These are phyloP conservation scores for Mortierella sp. DNA, from an alignment of 371 early-diverging fungal genomes.

Conservation along the genomic window DNA sequence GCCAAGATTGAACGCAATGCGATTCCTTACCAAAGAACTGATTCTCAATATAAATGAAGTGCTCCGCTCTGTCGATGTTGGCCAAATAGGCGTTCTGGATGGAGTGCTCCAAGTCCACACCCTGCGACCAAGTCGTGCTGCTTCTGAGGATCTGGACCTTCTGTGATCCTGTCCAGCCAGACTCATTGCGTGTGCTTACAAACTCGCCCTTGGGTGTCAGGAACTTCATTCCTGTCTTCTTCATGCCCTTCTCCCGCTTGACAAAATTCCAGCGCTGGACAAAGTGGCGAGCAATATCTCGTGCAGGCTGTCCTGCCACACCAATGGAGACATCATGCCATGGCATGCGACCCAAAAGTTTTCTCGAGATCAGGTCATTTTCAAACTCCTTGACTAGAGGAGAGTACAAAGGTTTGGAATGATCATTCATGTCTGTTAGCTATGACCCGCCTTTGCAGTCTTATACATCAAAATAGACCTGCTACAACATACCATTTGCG, in stretches of 20 bases:
- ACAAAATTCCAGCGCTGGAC: conserved; percentile 94
- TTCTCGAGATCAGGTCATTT: conserved; percentile 36
- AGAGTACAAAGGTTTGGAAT: no score
- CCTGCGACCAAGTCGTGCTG: conserved; percentile 75
- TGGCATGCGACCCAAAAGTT: conserved; percentile 82
- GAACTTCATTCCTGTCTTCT: conserved; percentile 71
- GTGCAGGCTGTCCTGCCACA: conserved; percentile 68
- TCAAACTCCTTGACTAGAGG: conserved; percentile 53
- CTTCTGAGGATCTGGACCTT: conserved; percentile 78
- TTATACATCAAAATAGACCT: no score
- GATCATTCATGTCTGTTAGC: no score
- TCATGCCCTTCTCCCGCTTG: conserved; percentile 75
- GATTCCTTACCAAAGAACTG: conserved; percentile 90
- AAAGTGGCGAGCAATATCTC: conserved; percentile 90
- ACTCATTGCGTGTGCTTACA: conserved; percentile 74
- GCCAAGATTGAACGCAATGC: no score
- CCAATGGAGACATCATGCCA: conserved; percentile 93
- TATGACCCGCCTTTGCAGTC: no score
- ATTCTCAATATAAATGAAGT: conserved; percentile 96
- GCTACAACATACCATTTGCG: conserved; percentile 65
- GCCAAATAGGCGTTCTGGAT: conserved; percentile 89
- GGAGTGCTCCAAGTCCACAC: conserved; percentile 74
- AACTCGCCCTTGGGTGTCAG: conserved; percentile 87
- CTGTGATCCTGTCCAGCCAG: conserved; percentile 71
- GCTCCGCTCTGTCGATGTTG: conserved; percentile 78